Evolutionary conservation across 2,329 filamentous ascomycete species (phyloP).

Genomic region (Mycogone perniciosa): DNA sequence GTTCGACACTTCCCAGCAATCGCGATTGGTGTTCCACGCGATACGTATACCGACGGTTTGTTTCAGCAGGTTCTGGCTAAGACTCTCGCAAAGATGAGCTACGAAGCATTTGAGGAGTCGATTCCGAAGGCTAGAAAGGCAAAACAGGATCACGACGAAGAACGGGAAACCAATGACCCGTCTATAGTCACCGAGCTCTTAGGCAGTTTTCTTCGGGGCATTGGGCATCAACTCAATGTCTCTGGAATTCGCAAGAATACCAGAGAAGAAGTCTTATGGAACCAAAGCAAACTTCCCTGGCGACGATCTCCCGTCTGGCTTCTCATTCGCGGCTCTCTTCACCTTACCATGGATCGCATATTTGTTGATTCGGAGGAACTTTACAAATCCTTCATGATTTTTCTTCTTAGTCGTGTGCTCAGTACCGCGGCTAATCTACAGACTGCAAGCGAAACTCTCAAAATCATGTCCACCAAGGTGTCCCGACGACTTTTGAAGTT

Average conservation of each 20-base stretch:
- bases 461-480: too few relatives aligned
- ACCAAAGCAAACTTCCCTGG: conserved; percentile 31
- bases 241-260: conserved; percentile 40
- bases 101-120: conserved; percentile 19
- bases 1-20: too few relatives aligned
- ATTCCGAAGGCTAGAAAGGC: conserved; percentile 31
- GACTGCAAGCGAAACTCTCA: too few relatives aligned
- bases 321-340: conserved; percentile 45
- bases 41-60: too few relatives aligned
- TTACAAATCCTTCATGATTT: too few relatives aligned
- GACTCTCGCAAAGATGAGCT: conserved; percentile 26
- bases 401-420: too few relatives aligned
- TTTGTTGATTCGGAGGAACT: too few relatives aligned
- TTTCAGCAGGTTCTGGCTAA: conserved; percentile 20
- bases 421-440: too few relatives aligned
- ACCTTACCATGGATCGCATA: conserved; percentile 24
- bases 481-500: too few relatives aligned
- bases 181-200: conserved; percentile 46
- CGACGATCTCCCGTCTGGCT: conserved; percentile 49
- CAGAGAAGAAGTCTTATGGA: conserved; percentile 49
- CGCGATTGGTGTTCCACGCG: too few relatives aligned
- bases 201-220: conserved; percentile 31
- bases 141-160: conserved; percentile 29
- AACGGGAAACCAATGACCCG: conserved; percentile 43
- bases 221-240: conserved; percentile 21